Evolutionary conservation across 2,329 filamentous ascomycete genomes (phyloP).

Genomic region (Ampelomyces quisqualis): DNA sequence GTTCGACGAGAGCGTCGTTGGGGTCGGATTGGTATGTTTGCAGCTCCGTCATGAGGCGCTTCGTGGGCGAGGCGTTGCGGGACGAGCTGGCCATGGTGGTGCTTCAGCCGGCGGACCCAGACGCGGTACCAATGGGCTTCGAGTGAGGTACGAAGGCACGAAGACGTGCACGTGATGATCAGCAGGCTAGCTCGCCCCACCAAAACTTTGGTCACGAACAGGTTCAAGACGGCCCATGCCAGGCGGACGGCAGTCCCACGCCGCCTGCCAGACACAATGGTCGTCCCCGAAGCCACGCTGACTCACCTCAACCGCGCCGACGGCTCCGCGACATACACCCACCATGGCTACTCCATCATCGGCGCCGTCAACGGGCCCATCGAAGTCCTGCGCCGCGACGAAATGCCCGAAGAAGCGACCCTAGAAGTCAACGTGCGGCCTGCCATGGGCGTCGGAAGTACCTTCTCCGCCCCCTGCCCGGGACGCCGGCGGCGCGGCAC

Average conservation of each 20-base stretch:
- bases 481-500: too few relatives aligned
- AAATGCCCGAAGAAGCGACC: slow-evolving; percentile 85
- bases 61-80: slow-evolving; percentile 48
- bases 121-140: too few relatives aligned
- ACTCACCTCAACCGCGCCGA: slow-evolving; percentile 66
- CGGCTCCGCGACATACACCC: slow-evolving; percentile 75
- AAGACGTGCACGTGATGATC: too few relatives aligned
- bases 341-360: slow-evolving; percentile 76
- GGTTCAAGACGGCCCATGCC: too few relatives aligned
- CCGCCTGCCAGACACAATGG: slow-evolving; percentile 16
- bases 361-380: slow-evolving; percentile 90
- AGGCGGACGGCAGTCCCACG: background rate
- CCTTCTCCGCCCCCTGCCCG: slow-evolving; percentile 37
- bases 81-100: slow-evolving; percentile 38
- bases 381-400: slow-evolving; percentile 84
- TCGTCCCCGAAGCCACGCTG: slow-evolving; percentile 35
- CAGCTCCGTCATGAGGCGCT: slow-evolving; percentile 63
- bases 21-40: slow-evolving; percentile 58
- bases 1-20: slow-evolving; percentile 57
- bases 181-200: slow-evolving; percentile 14
- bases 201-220: slow-evolving; percentile 29
- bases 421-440: slow-evolving; percentile 90
- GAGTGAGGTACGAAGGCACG: too few relatives aligned
- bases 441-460: slow-evolving; percentile 78
- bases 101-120: too few relatives aligned